Evolutionary conservation across 495 filamentous ascomycete genomes (phyloP), one percentile per base, ranked within the genome.

Genomic region (Aspergillus wentii): DNA sequence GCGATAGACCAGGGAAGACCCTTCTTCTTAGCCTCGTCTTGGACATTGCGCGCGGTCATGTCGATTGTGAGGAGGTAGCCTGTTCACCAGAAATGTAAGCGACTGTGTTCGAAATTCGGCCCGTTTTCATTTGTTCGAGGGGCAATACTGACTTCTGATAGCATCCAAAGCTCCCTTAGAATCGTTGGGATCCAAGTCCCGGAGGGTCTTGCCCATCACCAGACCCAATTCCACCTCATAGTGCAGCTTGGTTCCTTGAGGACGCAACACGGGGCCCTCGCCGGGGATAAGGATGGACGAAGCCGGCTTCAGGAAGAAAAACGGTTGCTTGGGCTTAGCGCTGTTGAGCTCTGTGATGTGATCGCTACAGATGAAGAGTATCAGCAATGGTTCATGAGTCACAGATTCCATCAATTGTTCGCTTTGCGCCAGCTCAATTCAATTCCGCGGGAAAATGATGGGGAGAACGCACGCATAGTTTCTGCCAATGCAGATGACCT

Each of bases 241-340:
- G 65, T 97, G 91, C 30, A 95, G 69, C 36, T 78, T 83, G 26
- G 88, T 80, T 43, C 90, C 91, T 41, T 64, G 72, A 13, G 92
- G 92, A 26, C 81, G 78, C 37, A 94, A 78, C 25, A 95, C 79
- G n/a, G 89, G 85, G 4, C 94, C 90, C 18, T 73, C 70, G 26
- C 72, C 70, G 2, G 90, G 89, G 11, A 81, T 72, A 1, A 95
- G 76, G 44, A 99, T 82, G 13, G 88, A 81, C 37, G 81, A 80
- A 0, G 88, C 57, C 5, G 92, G 94, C 74, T 99, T 99, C 43
- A 95, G 76, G 78, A 99, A 99, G 81, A 94, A 99, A 68, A 99
- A 96, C 5, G 94, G 92, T 57, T 94, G 85, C 60, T 86, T 88
- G 38, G 92, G 89, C 30, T 77, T 73, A 39, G 74, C 68, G 61